These are phyloP conservation scores for Xylaria sp. DNA, from an alignment of 2,329 filamentous ascomycete species.

Conservation along the genomic window DNA sequence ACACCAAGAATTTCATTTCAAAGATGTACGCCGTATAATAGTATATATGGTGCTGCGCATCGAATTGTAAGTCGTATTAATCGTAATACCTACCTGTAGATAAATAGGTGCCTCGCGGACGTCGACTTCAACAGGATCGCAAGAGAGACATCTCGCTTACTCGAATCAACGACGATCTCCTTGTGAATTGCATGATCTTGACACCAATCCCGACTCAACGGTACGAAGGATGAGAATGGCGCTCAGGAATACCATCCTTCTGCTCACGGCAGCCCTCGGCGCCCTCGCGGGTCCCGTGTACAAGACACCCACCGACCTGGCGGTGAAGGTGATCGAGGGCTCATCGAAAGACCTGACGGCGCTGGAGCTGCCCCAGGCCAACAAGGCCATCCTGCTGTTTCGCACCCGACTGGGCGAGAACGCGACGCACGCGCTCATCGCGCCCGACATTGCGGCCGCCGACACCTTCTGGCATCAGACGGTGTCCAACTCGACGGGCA, in stretches of 20 bases:
- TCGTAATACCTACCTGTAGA: not conserved
- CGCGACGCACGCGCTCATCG: slow-evolving; percentile 27
- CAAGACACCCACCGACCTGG: slow-evolving; percentile 22
- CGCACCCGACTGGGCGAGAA: slow-evolving; percentile 32
- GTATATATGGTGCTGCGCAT: not conserved
- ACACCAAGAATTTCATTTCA: not conserved
- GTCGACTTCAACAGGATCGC: not conserved
- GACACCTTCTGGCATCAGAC: slow-evolving; percentile 28
- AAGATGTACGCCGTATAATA: not conserved
- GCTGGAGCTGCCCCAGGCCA: slow-evolving; percentile 29
- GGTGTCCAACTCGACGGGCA: slow-evolving; percentile 22
- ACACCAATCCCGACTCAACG: not conserved
- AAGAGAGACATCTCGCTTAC: not conserved
- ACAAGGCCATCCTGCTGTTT: slow-evolving; percentile 25
- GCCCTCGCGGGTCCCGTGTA: slow-evolving; percentile 25
- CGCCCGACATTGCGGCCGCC: slow-evolving; percentile 28
- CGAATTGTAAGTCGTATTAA: not conserved
- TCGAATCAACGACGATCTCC: not conserved
- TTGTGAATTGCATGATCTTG: not conserved
- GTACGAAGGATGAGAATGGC: slow-evolving; percentile 19
- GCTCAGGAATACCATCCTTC: slow-evolving; percentile 28
- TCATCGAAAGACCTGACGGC: slow-evolving; percentile 24
- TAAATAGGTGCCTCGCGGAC: slow-evolving; percentile 1
- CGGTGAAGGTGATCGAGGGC: slow-evolving; percentile 33
- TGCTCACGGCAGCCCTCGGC: slow-evolving; percentile 20